Percentiles rank a stretch among this genome's conserved stretches.
phyloP scores from a whole-genome alignment of 129 eudicot species.

The Flaveria trinervia region DNA sequence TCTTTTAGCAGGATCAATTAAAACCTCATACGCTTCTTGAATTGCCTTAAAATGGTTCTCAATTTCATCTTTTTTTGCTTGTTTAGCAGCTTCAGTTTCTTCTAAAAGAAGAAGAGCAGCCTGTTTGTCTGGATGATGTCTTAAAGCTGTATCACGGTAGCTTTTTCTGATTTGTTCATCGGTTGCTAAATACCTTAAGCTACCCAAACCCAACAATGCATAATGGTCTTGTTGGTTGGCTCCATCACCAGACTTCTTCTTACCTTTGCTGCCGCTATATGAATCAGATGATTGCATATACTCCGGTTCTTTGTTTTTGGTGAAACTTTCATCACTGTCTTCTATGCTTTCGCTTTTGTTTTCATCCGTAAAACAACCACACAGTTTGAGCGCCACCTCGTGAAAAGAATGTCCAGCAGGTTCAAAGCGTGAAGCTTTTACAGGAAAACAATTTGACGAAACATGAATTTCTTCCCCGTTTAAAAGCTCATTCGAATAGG shows the following conservation, averaged over 20 bases:
- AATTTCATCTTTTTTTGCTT: slow-evolving; percentile 81
- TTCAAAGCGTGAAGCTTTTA: slow-evolving; percentile 60
- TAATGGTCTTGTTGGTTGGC: slow-evolving; percentile 81
- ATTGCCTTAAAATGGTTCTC: slow-evolving; percentile 84
- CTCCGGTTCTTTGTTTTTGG: slow-evolving; percentile 54
- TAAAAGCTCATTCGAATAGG: slow-evolving; percentile 64
- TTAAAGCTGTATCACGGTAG: slow-evolving; percentile 86
- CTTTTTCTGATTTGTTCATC: slow-evolving; percentile 85
- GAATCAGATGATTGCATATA: slow-evolving; percentile 65
- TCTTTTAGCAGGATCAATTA: slow-evolving; percentile 81
- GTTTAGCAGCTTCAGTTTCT: slow-evolving; percentile 78
- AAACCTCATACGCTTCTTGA: slow-evolving; percentile 88
- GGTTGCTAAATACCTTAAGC: slow-evolving; percentile 85
- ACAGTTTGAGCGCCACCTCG: slow-evolving; percentile 65
- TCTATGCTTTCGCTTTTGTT: slow-evolving; percentile 25
- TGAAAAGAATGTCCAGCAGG: slow-evolving; percentile 98
- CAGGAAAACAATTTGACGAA: slow-evolving; percentile 75
- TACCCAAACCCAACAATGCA: slow-evolving; percentile 84
- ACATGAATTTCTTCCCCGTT: slow-evolving; percentile 62
- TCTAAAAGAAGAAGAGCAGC: slow-evolving; percentile 76
- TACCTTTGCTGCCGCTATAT: slow-evolving; percentile 78
- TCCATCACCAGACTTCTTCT: slow-evolving; percentile 75
- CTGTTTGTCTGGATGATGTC: slow-evolving; percentile 94
- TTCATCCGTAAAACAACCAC: slow-evolving; percentile 58
- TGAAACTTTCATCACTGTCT: slow-evolving; percentile 30